Evolutionary conservation across 2,329 filamentous ascomycete species (phyloP).

Genomic region (Coniochaeta hoffmannii): DNA sequence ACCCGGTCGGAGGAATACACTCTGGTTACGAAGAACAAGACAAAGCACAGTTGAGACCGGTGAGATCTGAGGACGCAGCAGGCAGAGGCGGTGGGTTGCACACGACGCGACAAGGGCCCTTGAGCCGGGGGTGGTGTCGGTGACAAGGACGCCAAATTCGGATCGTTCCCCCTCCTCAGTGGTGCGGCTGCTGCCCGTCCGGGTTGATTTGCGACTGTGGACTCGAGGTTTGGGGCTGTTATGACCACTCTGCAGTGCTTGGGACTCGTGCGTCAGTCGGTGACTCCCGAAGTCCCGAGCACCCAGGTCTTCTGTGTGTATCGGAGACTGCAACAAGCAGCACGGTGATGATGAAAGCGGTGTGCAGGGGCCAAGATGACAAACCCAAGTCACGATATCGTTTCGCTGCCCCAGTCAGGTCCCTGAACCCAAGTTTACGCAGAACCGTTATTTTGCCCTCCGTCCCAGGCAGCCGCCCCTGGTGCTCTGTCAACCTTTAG

Average conservation of each 20-base stretch:
- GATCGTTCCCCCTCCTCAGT: neutral
- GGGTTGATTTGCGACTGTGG: neutral
- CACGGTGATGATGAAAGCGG: too few relatives aligned
- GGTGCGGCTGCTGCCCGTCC: neutral
- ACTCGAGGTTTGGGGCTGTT: neutral
- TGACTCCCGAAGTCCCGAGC: neutral
- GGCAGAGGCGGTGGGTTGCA: conserved; percentile 1
- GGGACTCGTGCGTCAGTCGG: neutral
- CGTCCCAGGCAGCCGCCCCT: too few relatives aligned
- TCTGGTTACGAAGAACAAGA: neutral
- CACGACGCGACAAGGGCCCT: neutral
- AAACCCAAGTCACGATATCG: too few relatives aligned
- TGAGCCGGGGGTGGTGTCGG: neutral
- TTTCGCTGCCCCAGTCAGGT: too few relatives aligned
- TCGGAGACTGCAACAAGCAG: too few relatives aligned
- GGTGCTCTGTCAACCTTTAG: too few relatives aligned
- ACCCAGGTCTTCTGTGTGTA: too few relatives aligned
- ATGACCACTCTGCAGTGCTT: neutral
- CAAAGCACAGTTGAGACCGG: neutral
- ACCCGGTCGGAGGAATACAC: neutral
- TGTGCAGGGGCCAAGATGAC: too few relatives aligned
- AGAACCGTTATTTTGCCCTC: too few relatives aligned
- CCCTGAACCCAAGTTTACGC: too few relatives aligned
- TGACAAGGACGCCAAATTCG: neutral
- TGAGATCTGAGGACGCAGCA: neutral